Evolutionary conservation across 345 rosid species (phyloP), one percentile per base, ranked within the genome.

Genomic region (Rhizophora mangle): DNA sequence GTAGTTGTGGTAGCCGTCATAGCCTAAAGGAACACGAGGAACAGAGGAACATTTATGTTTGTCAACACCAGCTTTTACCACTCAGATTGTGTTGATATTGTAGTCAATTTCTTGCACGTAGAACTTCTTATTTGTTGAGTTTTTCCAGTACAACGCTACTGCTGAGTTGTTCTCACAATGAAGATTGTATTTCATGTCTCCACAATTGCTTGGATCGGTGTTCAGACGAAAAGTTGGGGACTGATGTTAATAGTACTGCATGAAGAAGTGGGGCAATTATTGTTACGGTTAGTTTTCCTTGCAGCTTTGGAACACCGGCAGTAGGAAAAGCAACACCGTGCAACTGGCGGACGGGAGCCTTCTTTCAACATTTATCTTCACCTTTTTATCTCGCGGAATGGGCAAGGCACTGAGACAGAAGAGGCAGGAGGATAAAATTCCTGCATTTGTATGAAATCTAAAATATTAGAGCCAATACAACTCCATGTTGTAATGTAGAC

Each of bases 31-130:
- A 26, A 36, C 37, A 16, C 1, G 6, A 24, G 62, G 70, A 36
- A 11, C 0, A 9, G 70, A 54, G 6, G 61, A 32, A 29, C 62
- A 55, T 55, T 55, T 31, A 37, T 55, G 19, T 55, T 67, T 2
- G 8, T 6, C 31, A 55, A 67, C 51, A 30, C 62, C 70, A 21
- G 27, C 30, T 36, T 67, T 62, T 13, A 67, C 62, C 26, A 34
- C 21, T 57, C 70, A 49, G 51, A 67, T 54, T 15, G 70, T 67
- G 62, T 8, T 55, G 51, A 36, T 67, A 46, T 37, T 30, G 49
- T 55, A 55, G 46, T 67, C 36, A 10, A 67, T 53, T 9, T 46
- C 55, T 26, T 53, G 70, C 2, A 67, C 62, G 22, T 31, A 54
- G 70, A 31, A 67, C 46, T 39, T 39, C 15, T 0, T 2, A 39